phyloP scores from a whole-genome alignment of 2,329 filamentous ascomycete genomes.

The Clarireedia hainanense region DNA sequence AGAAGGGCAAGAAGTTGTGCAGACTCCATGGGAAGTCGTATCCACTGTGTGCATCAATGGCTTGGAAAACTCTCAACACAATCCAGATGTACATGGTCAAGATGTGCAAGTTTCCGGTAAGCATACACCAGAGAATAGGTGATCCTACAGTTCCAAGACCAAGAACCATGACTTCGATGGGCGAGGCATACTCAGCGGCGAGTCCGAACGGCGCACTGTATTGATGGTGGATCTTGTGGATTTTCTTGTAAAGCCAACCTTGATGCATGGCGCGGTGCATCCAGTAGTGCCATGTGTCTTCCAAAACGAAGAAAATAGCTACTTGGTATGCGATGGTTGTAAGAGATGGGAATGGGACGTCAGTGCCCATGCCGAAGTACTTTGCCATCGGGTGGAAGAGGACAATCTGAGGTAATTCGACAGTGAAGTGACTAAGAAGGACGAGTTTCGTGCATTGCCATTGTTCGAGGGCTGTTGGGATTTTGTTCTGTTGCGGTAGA shows the following conservation, averaged over 20 bases:
- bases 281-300: constrained; percentile 99
- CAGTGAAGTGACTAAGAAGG: constrained; percentile 91
- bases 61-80: constrained; percentile 84
- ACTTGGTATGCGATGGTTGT: constrained; percentile 90
- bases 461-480: constrained; percentile 88
- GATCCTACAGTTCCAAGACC: constrained; percentile 77
- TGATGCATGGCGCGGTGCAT: constrained; percentile 88
- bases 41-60: constrained; percentile 93
- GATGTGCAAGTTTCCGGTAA: constrained; percentile 86
- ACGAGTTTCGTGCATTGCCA: constrained; percentile 91
- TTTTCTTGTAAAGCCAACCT: constrained; percentile 87
- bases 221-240: constrained; percentile 99
- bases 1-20: constrained; percentile 93
- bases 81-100: constrained; percentile 99
- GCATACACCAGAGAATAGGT: constrained; percentile 73
- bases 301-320: constrained; percentile 85
- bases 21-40: constrained; percentile 98
- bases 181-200: constrained; percentile 94
- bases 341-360: constrained; percentile 78
- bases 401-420: constrained; percentile 98
- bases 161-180: constrained; percentile 92
- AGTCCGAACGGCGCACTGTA: constrained; percentile 97
- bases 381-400: constrained; percentile 96
- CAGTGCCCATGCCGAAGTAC: constrained; percentile 80
- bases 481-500: constrained; percentile 44